These are phyloP conservation scores for Pseudoscleropodium purum DNA, from an alignment of 225 moss, liverwort and hornwort genomes.

Conservation along the genomic window DNA sequence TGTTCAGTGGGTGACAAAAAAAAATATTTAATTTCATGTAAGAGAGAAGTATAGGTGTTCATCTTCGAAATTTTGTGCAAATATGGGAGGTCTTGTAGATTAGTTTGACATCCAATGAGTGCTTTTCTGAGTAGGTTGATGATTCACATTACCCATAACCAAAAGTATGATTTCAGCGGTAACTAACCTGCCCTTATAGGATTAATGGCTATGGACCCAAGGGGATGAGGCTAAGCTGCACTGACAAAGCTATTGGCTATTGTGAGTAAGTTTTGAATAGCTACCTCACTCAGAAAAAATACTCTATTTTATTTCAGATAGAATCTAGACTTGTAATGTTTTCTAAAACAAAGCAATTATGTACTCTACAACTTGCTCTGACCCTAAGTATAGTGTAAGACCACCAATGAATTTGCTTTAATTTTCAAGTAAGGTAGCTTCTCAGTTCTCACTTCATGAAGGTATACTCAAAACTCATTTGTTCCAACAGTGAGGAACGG, in stretches of 20 bases:
- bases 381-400: rapidly evolving
- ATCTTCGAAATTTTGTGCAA: too few species aligned
- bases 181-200: background rate
- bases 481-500: background rate
- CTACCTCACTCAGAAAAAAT: background rate
- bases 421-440: background rate
- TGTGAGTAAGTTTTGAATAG: too few species aligned
- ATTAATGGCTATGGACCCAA: background rate
- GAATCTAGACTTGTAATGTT: background rate
- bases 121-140: background rate
- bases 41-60: too few species aligned
- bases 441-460: background rate
- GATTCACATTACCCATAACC: background rate
- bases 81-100: too few species aligned
- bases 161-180: rapidly evolving
- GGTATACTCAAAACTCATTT: too few species aligned
- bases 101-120: too few species aligned
- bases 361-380: too few species aligned
- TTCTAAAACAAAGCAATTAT: background rate
- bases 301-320: rapidly evolving
- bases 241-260: background rate
- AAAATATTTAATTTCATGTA: too few species aligned
- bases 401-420: background rate
- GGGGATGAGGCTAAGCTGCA: background rate
- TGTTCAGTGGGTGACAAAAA: too few species aligned